Percentiles rank a stretch among this genome's conserved stretches.
phyloP scores from a whole-genome alignment of 2,329 filamentous ascomycete species.

The Trichoderma arundinaceum region DNA sequence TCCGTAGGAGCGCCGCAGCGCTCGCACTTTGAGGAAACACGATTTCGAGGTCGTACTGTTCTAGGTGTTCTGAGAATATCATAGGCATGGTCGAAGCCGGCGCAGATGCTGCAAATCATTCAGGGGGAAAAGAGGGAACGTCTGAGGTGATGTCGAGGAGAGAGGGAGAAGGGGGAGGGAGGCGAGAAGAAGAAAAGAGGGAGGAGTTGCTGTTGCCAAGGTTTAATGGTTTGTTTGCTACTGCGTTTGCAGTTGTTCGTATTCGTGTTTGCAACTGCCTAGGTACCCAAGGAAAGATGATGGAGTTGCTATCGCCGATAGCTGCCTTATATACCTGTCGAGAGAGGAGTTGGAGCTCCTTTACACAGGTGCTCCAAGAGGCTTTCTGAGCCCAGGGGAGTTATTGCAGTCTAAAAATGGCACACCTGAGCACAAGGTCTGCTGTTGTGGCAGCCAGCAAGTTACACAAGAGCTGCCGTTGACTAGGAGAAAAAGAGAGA shows the following conservation, averaged over 20 bases:
- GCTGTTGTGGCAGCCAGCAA: not conserved
- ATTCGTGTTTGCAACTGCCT: slow-evolving; percentile 3
- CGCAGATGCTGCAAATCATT: not conserved
- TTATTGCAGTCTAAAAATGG: not conserved
- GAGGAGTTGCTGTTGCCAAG: not conserved
- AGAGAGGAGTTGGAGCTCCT: not conserved
- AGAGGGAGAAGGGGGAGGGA: not conserved
- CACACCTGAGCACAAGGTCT: not conserved
- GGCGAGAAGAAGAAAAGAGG: not conserved
- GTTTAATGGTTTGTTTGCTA: not conserved
- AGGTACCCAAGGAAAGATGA: not conserved
- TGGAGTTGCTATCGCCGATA: not conserved
- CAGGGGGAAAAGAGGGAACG: not conserved
- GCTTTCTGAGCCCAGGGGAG: too few relatives aligned
- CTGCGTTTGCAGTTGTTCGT: slow-evolving; percentile 14
- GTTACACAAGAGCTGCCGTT: slow-evolving; percentile 9
- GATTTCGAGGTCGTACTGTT: slow-evolving; percentile 25
- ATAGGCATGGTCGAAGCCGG: slow-evolving; percentile 22
- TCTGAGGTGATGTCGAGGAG: not conserved
- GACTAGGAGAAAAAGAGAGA: not conserved
- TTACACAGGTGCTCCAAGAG: not conserved
- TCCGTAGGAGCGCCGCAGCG: not conserved
- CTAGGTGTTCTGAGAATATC: slow-evolving; percentile 23
- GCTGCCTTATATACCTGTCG: not conserved
- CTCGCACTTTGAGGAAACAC: slow-evolving; percentile 14